Evolutionary conservation across 1,284 basidiomycete species (phyloP).

Genomic region (Boletus sp.): DNA sequence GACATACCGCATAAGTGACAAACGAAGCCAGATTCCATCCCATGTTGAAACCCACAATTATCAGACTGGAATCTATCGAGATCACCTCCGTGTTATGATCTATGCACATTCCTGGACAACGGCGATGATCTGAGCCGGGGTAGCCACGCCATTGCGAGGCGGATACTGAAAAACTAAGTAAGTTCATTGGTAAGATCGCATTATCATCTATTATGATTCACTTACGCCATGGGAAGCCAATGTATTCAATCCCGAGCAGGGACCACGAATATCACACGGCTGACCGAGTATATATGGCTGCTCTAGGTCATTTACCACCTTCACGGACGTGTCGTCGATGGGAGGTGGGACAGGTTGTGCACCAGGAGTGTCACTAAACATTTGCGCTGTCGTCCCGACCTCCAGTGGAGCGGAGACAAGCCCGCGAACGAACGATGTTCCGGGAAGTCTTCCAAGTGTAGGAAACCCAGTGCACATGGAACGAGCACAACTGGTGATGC

Average conservation of each 20-base stretch:
- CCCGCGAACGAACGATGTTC: constrained; percentile 29
- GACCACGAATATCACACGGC: constrained; percentile 42
- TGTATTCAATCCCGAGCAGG: constrained; percentile 53
- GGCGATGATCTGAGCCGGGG: constrained; percentile 33
- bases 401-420: constrained; percentile 19
- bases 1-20: constrained; percentile 28
- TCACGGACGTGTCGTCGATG: constrained; percentile 33
- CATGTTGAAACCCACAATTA: constrained; percentile 32
- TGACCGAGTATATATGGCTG: constrained; percentile 25
- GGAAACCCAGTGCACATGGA: constrained; percentile 20
- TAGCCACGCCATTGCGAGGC: constrained; percentile 27
- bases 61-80: neutral
- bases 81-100: neutral
- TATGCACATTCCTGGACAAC: constrained; percentile 30
- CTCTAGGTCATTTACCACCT: constrained; percentile 29
- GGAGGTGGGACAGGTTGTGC: constrained; percentile 31
- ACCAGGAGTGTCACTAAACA: constrained; percentile 27
- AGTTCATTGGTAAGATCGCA: too few species aligned
- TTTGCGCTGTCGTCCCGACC: constrained; percentile 16
- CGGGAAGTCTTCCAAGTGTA: constrained; percentile 22
- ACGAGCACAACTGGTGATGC: constrained; percentile 14
- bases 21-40: constrained; percentile 30
- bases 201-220: constrained; percentile 1
- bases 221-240: constrained; percentile 48
- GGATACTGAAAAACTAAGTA: constrained; percentile 23